Evolutionary conservation across 139 green algal genomes (phyloP), one percentile per base, ranked within the genome.

Genomic region (Zygnema circumcarinatum): DNA sequence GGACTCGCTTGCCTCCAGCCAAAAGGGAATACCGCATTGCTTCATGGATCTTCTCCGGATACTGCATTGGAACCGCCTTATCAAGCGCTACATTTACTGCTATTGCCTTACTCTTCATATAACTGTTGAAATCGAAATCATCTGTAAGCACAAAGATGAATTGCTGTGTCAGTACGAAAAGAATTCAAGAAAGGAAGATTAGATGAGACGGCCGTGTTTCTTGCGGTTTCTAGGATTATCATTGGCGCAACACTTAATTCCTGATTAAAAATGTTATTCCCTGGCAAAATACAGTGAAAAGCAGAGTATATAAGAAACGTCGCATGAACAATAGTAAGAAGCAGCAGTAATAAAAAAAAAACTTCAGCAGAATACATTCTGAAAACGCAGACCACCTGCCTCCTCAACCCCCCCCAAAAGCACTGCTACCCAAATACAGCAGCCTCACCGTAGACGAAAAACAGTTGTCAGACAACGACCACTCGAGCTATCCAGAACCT

Each of bases 11-110:
- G 79, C 97, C 97, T 41, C 96, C 96, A 35, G 95, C 96, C 33
- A 98, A 89, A 69, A 98, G 86, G 0, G 95, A 97, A 90, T 99
- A 98, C 84, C 97, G 88, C 97, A 99, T 99, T 40, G 96, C 90
- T 67, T 99, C 96, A 74, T 94, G 93, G 74, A 99, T 92, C 39
- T 90, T 87, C 72, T 98, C 95, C 0, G 97, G 97, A 87, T 99
- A 97, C 79, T 94, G 90, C 81, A 90, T 35, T 38, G 85, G 78
- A 54, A 87, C 79, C 29, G 85, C 85, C 21, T 33, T 38, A 76
- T 90, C 85, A 79, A 90, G 78, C 38, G 85, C 85, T 20, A 38
- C 56, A 40, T 90, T 90, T 22, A 90, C 85, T 29, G 79, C 79
- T 40, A 38, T 78, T 29, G 84, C 84, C 22, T 89, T 89, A 32